Base-by-base conservation (phyloP, 306 rosid species). In the Cicer judaicum region DNA sequence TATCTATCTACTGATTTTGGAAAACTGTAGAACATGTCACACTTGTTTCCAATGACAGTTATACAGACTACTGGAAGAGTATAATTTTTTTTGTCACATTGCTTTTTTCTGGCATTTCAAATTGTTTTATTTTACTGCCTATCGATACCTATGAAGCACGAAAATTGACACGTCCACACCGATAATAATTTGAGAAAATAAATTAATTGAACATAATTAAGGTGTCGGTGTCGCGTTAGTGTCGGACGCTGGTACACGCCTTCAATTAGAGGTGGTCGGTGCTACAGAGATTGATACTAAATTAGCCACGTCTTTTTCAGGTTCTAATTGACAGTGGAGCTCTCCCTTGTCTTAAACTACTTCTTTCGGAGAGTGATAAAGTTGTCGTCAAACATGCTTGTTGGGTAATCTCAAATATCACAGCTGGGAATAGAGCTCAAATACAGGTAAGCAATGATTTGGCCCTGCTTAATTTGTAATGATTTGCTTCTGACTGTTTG, bases 301-400 rank as follows among this genome's bases (percentile, higher is more conserved):
- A 2, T 29, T 56, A 56, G 7, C 65, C 7, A 1, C 42, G 2
- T 59, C 18, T 59, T 29, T 29, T 59, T 59, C 67, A 93, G 98
- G 88, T 88, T 65, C 89, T 93, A 41, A 89, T 93, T 73, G 83
- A 84, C 47, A 92, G 88, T 54, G 90, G 88, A 81, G 89, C 87
- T 50, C 89, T 93, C 21, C 96, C 90, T 42, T 81, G 93, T 73
- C 84, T 93, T 64, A 80, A 88, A 72, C 83, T 68, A 70, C 86
- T 93, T 10, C 81, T 93, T 87, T 81, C 76, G 82, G 79, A 91
- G 87, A 85, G 89, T 64, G 91, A 93, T 67, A 89, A 88, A 79
- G 84, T 91, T 85, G 89, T 93, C 77, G 85, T 91, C 87, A 88
- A 88, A 79, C 96, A 93, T 83, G 96, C 92, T n/a, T 91, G 97